Percentiles rank a stretch among this genome's conserved stretches.
These are phyloP conservation scores for Diplodia seriata DNA, from an alignment of 2,329 filamentous ascomycete species.

Conservation along the genomic window DNA sequence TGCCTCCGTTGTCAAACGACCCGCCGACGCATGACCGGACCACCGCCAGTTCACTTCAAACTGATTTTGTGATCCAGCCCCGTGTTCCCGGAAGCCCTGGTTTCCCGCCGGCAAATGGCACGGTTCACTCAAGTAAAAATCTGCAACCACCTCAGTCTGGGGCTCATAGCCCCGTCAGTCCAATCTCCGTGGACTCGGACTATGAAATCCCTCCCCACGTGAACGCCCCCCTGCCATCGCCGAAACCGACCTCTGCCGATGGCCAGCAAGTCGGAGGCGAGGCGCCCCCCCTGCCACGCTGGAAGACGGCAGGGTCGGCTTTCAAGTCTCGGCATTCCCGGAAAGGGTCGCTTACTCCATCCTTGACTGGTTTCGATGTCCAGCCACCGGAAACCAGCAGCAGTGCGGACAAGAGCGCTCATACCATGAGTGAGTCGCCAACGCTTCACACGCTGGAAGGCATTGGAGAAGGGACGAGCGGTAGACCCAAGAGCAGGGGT, in stretches of 20 bases:
- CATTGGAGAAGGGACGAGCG: conserved; percentile 13
- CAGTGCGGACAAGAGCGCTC: conserved; percentile 26
- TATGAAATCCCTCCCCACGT: conserved; percentile 14
- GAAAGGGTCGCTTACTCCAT: conserved; percentile 31
- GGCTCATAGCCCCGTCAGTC: conserved; percentile 21
- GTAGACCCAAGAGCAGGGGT: conserved; percentile 28
- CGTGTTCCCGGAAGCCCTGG: conserved; percentile 23
- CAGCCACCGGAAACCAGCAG: conserved; percentile 23
- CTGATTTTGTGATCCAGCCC: conserved; percentile 32
- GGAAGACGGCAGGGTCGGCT: conserved; percentile 22
- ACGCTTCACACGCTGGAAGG: conserved; percentile 28
- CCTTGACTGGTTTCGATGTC: conserved; percentile 17
- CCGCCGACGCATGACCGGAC: conserved; percentile 1
- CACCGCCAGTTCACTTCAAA: conserved; percentile 19
- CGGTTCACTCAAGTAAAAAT: conserved; percentile 13
- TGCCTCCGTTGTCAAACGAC: conserved; percentile 14
- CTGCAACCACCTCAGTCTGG: conserved; percentile 27
- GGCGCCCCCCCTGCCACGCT: conserved; percentile 17
- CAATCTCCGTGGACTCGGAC: conserved; percentile 25
- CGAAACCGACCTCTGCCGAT: conserved; percentile 16
- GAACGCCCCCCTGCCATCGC: conserved; percentile 4
- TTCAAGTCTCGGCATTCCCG: conserved; percentile 20
- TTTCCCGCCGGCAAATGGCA: conserved; percentile 22
- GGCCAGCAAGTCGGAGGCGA: conserved; percentile 14
- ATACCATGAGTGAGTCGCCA: conserved; percentile 19